Conservation (phyloP, 768 basidiomycete genomes). For the Tricholomella constricta region DNA sequence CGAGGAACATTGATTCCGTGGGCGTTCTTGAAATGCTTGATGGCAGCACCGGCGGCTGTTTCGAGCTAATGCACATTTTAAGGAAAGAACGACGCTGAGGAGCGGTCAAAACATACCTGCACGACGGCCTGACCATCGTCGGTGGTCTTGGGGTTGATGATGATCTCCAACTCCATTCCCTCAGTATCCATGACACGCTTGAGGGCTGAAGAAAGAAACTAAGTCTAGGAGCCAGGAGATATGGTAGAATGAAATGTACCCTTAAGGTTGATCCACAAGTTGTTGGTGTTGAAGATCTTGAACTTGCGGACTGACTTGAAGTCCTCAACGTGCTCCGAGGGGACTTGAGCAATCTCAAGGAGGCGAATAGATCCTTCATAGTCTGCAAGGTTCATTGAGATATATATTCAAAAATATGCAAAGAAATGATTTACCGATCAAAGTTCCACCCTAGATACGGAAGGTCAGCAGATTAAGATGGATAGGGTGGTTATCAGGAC, state of each 20-base stretch:
- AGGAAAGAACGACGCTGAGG: constrained; percentile 13
- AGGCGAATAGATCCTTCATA: constrained; percentile 88
- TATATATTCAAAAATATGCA: background rate
- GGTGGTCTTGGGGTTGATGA: constrained; percentile 87
- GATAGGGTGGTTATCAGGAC: background rate
- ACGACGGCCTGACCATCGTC: constrained; percentile 88
- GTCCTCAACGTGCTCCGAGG: constrained; percentile 90
- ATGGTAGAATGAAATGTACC: constrained; percentile 40
- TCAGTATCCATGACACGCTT: constrained; percentile 89
- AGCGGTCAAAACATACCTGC: constrained; percentile 45
- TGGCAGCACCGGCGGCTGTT: constrained; percentile 91
- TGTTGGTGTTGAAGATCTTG: constrained; percentile 93
- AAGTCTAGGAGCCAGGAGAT: background rate
- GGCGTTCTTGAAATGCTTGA: constrained; percentile 91
- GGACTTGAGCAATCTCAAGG: constrained; percentile 94
- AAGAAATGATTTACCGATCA: constrained; percentile 52
- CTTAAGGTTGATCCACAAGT: constrained; percentile 78
- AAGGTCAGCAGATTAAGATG: background rate
- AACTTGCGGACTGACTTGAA: constrained; percentile 93
- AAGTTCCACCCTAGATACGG: constrained; percentile 67
- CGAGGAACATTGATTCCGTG: constrained; percentile 96
- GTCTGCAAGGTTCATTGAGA: constrained; percentile 35
- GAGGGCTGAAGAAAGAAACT: constrained; percentile 52
- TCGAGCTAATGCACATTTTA: constrained; percentile 57
- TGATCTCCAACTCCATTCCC: constrained; percentile 91